These are phyloP conservation scores for Drechslerella dactyloides DNA, from an alignment of 2,329 filamentous ascomycete genomes.

Conservation along the genomic window DNA sequence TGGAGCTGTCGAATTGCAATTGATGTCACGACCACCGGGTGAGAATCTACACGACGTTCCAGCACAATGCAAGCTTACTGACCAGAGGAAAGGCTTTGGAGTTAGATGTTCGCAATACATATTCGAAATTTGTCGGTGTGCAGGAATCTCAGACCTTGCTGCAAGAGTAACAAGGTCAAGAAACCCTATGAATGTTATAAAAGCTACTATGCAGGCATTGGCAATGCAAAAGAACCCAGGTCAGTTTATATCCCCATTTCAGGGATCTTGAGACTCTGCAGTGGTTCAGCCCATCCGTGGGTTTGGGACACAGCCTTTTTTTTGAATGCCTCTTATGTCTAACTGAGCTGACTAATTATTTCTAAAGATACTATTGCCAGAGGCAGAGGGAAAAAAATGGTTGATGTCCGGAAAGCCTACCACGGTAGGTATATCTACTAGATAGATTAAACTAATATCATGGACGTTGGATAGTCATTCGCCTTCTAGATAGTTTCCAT, in stretches of 20 bases:
- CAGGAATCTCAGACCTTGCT: conserved; percentile 84
- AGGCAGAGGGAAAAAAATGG: conserved; percentile 89
- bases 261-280: not conserved
- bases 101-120: conserved; percentile 89
- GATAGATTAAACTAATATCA: too few relatives aligned
- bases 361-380: conserved; percentile 77
- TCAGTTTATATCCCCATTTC: conserved; percentile 10
- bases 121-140: conserved; percentile 89
- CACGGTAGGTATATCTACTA: conserved; percentile 62
- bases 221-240: conserved; percentile 78
- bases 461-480: conserved; percentile 8
- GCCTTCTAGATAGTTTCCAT: not conserved
- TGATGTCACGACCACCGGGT: conserved; percentile 88
- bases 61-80: not conserved
- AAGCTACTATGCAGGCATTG: conserved; percentile 84
- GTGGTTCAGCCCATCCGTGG: not conserved
- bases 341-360: not conserved
- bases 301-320: not conserved
- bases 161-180: conserved; percentile 82
- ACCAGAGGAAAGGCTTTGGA: conserved; percentile 74
- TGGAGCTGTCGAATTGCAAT: conserved; percentile 81
- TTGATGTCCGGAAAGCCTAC: conserved; percentile 96
- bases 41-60: conserved; percentile 57
- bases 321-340: not conserved
- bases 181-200: conserved; percentile 98